Evolutionary conservation across 345 rosid genomes (phyloP), one percentile per base, ranked within the genome.

Genomic region (Brassica napus): DNA sequence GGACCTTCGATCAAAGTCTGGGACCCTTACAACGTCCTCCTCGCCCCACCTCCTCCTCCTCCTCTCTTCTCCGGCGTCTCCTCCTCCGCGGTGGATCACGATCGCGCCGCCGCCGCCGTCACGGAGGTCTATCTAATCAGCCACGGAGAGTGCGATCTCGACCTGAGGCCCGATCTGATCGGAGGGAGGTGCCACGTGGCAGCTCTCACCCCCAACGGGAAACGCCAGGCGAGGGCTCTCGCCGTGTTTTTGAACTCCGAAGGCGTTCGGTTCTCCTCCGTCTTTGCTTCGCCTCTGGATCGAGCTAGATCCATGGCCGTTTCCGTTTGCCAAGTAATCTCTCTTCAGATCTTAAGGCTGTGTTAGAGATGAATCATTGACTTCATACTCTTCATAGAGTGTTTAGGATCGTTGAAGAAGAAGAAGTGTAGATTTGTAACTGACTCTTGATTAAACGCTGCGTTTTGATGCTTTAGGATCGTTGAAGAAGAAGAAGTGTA

Each of bases 1-100:
- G 97, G 97, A n/a, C 97, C 98, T 0, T 89, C 98, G 0, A 95
- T 93, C 81, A 93, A 91, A 85, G 97, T 95, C 30, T 95, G 97
- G 98, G 99, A 95, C 75, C 98, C 99, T 8, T 95, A 93, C 85
- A 93, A 95, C 70, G 99, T 95, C 73, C 88, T 95, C 35, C 87
- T 93, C 32, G 86, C 95, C 3, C 97, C 93, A 0, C 88, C 81
- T 1, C 92, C 92, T 11, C 91, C 83, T 8, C 88, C 80, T 5
- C 89, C 88, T 1, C 91, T 88, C 10, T 69, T 74, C 35, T 68
- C 77, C 10, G 86, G 87, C 9, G 76, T 87, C 72, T 72, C 84
- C 61, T 23, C 78, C 61, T 10, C 81, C 54, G 81, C 76, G 52
- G 82, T 72, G 57, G 89, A 87, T 71, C 84, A 86, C 77, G 78